A percentile compares a stretch with the other conserved stretches of the same genome.
Evolutionary conservation across 176 grass and related monocot species (phyloP).

Genomic region (Carex myosuroides): DNA sequence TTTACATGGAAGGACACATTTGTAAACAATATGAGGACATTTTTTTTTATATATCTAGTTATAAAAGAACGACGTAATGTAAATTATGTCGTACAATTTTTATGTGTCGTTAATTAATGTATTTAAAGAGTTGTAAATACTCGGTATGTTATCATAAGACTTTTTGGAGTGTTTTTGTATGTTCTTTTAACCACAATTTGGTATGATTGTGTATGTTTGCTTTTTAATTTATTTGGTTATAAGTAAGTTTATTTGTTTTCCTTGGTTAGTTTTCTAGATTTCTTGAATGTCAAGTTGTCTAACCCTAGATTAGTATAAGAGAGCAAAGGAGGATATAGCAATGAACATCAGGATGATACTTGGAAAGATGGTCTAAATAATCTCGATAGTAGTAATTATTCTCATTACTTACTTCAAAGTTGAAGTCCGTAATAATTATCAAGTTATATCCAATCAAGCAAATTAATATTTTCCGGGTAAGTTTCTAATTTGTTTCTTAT

Average conservation of each 20-base stretch:
- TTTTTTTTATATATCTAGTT: not conserved
- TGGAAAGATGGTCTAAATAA: too few species aligned
- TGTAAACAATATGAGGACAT: not conserved
- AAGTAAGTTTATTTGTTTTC: not conserved
- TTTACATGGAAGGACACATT: not conserved
- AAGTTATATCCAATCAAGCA: not conserved
- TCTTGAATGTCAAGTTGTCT: not conserved
- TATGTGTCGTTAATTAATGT: too few species aligned
- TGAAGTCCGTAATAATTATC: not conserved
- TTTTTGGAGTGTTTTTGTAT: not conserved
- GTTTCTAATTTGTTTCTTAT: not conserved
- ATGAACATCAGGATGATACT: too few species aligned
- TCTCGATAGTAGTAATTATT: not conserved
- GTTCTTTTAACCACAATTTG: not conserved
- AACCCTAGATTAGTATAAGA: too few species aligned
- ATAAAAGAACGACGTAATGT: not conserved
- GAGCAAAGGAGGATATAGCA: too few species aligned
- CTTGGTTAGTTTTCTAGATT: not conserved
- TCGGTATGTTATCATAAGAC: too few species aligned
- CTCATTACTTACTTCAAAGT: not conserved
- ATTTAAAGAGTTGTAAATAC: too few species aligned
- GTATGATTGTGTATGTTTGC: not conserved
- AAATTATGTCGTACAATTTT: not conserved
- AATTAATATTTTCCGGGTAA: not conserved
- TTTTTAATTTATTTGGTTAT: not conserved